phyloP scores from a whole-genome alignment of 495 filamentous ascomycete genomes.

The Penicillium paradoxum region DNA sequence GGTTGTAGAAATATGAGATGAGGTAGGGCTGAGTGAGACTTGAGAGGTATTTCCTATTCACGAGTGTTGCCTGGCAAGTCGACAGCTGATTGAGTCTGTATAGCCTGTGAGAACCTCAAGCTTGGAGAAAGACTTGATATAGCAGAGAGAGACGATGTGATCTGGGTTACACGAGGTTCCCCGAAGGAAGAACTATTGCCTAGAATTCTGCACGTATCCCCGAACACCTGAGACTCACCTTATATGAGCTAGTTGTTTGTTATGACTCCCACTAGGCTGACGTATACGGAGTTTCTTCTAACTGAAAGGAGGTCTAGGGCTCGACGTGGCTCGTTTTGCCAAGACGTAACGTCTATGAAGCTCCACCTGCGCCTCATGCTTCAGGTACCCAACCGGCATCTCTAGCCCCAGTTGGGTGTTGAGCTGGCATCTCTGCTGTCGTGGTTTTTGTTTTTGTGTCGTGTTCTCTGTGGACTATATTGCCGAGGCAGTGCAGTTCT shows the following conservation, averaged over 20 bases:
- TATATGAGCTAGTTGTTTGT: not conserved
- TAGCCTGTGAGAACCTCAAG: too few species aligned
- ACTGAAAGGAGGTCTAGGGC: not conserved
- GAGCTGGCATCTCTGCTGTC: not conserved
- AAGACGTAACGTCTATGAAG: not conserved
- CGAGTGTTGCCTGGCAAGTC: not conserved
- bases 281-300: not conserved
- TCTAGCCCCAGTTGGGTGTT: not conserved
- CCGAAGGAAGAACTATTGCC: not conserved
- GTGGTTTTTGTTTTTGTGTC: not conserved
- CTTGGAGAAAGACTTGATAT: too few species aligned
- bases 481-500: too few species aligned
- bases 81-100: not conserved
- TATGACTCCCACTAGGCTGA: not conserved
- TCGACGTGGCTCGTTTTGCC: conserved; percentile 1
- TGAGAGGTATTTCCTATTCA: not conserved
- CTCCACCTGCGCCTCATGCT: not conserved
- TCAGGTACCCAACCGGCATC: not conserved
- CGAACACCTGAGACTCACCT: not conserved
- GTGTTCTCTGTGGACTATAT: too few species aligned
- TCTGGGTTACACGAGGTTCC: not conserved
- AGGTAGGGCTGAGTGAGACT: not conserved
- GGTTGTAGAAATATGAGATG: not conserved
- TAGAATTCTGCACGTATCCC: not conserved
- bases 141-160: too few species aligned